Evolutionary conservation across 805 yeast genomes (phyloP), one percentile per base, ranked within the genome.

Genomic region (Helenozyma rhizophorensis): DNA sequence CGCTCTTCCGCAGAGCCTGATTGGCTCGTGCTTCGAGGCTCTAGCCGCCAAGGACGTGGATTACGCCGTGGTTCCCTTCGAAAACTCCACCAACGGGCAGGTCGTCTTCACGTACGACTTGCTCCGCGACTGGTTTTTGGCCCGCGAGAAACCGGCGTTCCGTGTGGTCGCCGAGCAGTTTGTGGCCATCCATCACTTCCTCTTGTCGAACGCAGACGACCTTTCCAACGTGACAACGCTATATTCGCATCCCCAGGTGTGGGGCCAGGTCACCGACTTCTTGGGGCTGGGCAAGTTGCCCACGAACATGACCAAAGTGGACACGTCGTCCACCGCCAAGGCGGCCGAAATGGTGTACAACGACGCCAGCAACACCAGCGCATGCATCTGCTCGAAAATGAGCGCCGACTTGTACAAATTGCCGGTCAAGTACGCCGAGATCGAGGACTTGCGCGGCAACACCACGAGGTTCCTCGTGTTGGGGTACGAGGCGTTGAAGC

Each of bases 191-290:
- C 81, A 78, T 37, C 97, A 93, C 61, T 81, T 82, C 54, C 65
- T 90, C 23, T 63, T 80, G 39, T 59, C 80, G 4, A 62, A 55
- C 42, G 68, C 74, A 7, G 47, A 51, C 28, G 67, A 65, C 21
- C 44, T 81, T 3, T 42, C 54, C 1, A 54, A 68, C 10, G 71
- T 88, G 32, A 58, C 53, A 11, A 73, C 68, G 21, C 72, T 90
- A 13, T 85, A 84, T 60, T 84, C 96, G 3, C 98, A 90, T 58
- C 97, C 98, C 2, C 98, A 90, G 56, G 98, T 89, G 0, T 90
- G 98, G 98, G 94, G 96, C 8, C 98, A 90, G 54, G 80, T 85
- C 30, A 63, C 71, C 3, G 54, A 62, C 14, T 93, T 84, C 62
- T 53, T 83, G 25, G 23, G n/a, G 31, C 42, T 21, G 31, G 45